Evolutionary conservation across 1,139 yeast genomes (phyloP), one percentile per base, ranked within the genome.

Genomic region (Geotrichum fermentans): DNA sequence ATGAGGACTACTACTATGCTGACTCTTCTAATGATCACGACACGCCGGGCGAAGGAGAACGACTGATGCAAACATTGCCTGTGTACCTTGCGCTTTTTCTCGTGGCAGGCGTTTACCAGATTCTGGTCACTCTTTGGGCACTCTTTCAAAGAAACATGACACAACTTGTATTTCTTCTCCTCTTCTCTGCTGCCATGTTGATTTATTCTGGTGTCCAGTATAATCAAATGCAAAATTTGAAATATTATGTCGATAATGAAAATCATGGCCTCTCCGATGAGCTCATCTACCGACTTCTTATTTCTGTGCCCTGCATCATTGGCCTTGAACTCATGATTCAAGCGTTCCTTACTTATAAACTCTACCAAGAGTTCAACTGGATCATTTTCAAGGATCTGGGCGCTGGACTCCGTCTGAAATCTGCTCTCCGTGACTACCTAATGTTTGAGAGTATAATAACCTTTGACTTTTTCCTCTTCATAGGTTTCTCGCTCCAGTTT

Each of bases 401-500:
- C n/a, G 3, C n/a, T 2, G 32, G n/a, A 56, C 56, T 72, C 24
- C 58, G 61, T n/a, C 67, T 73, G 55, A 69, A 71, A 53, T 61
- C 67, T 20, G 66, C 74, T 56, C 74, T 72, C 58, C 62, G 69
- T 42, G 58, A 66, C 14, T 75, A 73, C 58, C 77, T 74, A 57
- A 55, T 63, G 29, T 62, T 60, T 50, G 56, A 56, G 40, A 63
- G 74, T 5, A 63, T 75, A 35, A 64, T 75, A 28, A 69, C 73
- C 43, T 73, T 74, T 55, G 77, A 72, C 55, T 72, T 75, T 49
- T 75, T 74, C 68, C 75, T 74, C 64, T 75, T 77, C 54, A 60
- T 76, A 39, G 81, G 79, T 1, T 77, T 77, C 60, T 75, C 80
- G 1, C 69, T 77, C 33, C 82, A 77, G 59, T 77, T 76, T 56